Base-by-base conservation (phyloP, 305 asterid species). In the Petunia hybrid region DNA sequence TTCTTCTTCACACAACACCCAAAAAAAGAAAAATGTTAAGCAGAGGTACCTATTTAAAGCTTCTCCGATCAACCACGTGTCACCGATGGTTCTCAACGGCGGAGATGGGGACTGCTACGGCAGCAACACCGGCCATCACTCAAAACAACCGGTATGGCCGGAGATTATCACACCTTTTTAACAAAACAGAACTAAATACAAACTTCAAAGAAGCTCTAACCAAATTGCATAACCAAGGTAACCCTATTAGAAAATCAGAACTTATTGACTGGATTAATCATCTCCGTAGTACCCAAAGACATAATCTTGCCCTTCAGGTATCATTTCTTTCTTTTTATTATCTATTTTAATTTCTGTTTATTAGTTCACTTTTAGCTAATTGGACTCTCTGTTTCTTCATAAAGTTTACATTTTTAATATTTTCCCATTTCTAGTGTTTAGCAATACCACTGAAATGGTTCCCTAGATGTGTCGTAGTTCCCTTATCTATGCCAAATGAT, bases 241-340 rank as follows among this genome's bases (percentile, higher is more conserved):
- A 82, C 3, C 60, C 53, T 3, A 39, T 86, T 51, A 81, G 64
- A 70, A 84, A 82, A 60, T 65, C 43, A 14, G 88, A 86, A 46
- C 46, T 90, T 48, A 14, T 83, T 43, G 76, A 48, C 80, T 84
- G 88, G 81, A 84, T 85, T 83, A 77, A 53, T 16, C 80, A 65
- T 79, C 85, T 89, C 59, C 92, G 97, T 59, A 56, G 46, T 53
- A 84, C 74, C 81, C 81, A 85, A 41, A 83, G 87, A 53, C 85
- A 68, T 81, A 53, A 22, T 68, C 75, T 85, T 13, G 93, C 95
- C 40, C 89, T 90, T 68, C 92, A 90, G 97, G 97, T 90, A 46
- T 31, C 12, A 51, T 67, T 57, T 64, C 36, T 10, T 6, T n/a
- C 42, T 4, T 41, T 9, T 39, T 4, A 12, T 39, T 4, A 43